Conservation (phyloP, 129 eudicot species). For the Helichrysum umbraculigerum region DNA sequence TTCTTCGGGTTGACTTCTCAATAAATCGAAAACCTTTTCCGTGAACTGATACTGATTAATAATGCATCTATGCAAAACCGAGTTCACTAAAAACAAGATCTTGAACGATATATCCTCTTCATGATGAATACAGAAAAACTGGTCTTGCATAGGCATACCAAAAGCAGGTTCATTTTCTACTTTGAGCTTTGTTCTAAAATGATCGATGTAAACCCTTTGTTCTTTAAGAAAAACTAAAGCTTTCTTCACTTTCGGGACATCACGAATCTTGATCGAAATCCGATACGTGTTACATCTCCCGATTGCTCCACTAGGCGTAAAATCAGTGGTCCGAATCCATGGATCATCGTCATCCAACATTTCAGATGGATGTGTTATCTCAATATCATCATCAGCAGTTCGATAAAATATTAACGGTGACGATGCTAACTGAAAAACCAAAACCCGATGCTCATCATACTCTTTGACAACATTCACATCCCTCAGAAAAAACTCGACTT, state of each 20-base stretch:
- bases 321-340: constrained; percentile 77
- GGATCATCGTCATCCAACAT: constrained; percentile 83
- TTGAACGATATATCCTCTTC: constrained; percentile 42
- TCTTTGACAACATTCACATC: constrained; percentile 46
- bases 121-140: constrained; percentile 52
- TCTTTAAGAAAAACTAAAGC: constrained; percentile 49
- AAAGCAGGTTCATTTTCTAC: constrained; percentile 53
- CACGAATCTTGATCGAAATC: constrained; percentile 47
- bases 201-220: constrained; percentile 34
- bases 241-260: constrained; percentile 36
- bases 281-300: constrained; percentile 73
- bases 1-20: constrained; percentile 44
- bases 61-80: constrained; percentile 58
- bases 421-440: constrained; percentile 57
- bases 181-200: constrained; percentile 15
- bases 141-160: constrained; percentile 38
- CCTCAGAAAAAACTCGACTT: constrained; percentile 53
- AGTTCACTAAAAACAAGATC: constrained; percentile 55
- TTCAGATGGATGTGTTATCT: constrained; percentile 50
- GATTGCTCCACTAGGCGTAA: constrained; percentile 63
- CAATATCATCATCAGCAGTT: constrained; percentile 77
- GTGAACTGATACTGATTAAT: constrained; percentile 66
- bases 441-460: constrained; percentile 13
- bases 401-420: constrained; percentile 57
- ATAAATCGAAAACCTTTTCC: constrained; percentile 39